Conservation (phyloP, 2,329 filamentous ascomycete genomes). For the Fusarium nisikadoi region DNA sequence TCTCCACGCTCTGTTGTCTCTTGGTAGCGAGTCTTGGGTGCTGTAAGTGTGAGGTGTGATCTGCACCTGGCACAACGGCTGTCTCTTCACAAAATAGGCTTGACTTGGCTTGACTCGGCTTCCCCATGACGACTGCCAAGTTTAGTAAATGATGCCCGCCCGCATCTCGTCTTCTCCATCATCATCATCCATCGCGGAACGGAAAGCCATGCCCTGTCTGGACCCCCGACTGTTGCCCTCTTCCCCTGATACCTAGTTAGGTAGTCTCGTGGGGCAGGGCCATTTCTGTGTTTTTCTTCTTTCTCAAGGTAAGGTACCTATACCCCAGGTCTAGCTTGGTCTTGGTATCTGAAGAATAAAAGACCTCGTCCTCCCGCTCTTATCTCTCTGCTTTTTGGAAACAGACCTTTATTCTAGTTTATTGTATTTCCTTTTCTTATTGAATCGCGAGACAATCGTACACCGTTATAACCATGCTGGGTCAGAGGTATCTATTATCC, state of each 20-base stretch:
- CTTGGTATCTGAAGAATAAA: constrained; percentile 25
- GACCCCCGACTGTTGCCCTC: constrained; percentile 16
- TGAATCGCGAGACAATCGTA: constrained; percentile 20
- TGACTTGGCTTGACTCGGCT: constrained; percentile 3
- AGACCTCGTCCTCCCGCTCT: constrained; percentile 31
- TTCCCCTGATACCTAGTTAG: neutral
- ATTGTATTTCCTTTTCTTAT: constrained; percentile 4
- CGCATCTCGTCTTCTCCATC: constrained; percentile 10
- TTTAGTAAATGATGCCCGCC: constrained; percentile 21
- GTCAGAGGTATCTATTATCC: constrained; percentile 30
- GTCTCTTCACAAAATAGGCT: neutral
- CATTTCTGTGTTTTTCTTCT: neutral
- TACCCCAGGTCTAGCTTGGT: constrained; percentile 6
- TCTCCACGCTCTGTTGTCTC: constrained; percentile 1
- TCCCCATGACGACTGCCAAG: constrained; percentile 47
- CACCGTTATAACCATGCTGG: constrained; percentile 36
- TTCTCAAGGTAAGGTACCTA: neutral
- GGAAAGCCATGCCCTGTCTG: constrained; percentile 15
- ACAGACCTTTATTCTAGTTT: constrained; percentile 17
- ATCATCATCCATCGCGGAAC: constrained; percentile 4
- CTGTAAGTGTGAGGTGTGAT: constrained; percentile 12
- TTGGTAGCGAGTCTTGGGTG: neutral
- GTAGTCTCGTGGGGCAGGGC: constrained; percentile 10
- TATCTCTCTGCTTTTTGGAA: neutral
- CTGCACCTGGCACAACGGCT: constrained; percentile 14